phyloP scores from a whole-genome alignment of 345 rosid species.

The Boechera retrofracta region DNA sequence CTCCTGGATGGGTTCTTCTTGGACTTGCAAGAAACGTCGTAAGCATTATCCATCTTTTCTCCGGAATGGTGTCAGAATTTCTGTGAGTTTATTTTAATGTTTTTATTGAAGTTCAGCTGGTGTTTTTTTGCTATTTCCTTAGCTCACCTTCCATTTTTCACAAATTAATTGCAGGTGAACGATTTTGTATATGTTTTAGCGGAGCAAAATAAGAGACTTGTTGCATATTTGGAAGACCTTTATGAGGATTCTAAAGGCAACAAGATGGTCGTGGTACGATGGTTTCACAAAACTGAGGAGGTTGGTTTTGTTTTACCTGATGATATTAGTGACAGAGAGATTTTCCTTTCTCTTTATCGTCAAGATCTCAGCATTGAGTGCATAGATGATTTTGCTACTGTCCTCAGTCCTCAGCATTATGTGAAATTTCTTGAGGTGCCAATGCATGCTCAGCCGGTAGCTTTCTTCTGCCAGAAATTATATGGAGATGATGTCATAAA shows the following conservation, averaged over 20 bases:
- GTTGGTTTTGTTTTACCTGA: constrained; percentile 68
- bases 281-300: constrained; percentile 96
- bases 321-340: constrained; percentile 73
- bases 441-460: constrained; percentile 43
- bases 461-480: constrained; percentile 67
- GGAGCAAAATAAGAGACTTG: constrained; percentile 70
- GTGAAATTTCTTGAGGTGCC: constrained; percentile 55
- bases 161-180: constrained; percentile 57
- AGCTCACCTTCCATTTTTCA: not conserved
- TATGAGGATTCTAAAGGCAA: constrained; percentile 74
- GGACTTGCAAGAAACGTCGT: constrained; percentile 63
- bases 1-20: constrained; percentile 71
- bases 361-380: constrained; percentile 92
- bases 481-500: constrained; percentile 63
- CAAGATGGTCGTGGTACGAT: constrained; percentile 79
- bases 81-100: constrained; percentile 54
- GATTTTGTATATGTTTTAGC: constrained; percentile 78
- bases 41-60: constrained; percentile 69
- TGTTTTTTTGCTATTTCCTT: not conserved
- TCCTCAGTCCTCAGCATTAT: constrained; percentile 76
- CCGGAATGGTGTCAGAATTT: constrained; percentile 65
- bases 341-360: constrained; percentile 80
- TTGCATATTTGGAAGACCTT: constrained; percentile 85
- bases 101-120: not conserved
- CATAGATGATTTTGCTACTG: constrained; percentile 85